These are phyloP conservation scores for Syncephalis fuscata DNA, from an alignment of 371 early-diverging fungal genomes.

Conservation along the genomic window DNA sequence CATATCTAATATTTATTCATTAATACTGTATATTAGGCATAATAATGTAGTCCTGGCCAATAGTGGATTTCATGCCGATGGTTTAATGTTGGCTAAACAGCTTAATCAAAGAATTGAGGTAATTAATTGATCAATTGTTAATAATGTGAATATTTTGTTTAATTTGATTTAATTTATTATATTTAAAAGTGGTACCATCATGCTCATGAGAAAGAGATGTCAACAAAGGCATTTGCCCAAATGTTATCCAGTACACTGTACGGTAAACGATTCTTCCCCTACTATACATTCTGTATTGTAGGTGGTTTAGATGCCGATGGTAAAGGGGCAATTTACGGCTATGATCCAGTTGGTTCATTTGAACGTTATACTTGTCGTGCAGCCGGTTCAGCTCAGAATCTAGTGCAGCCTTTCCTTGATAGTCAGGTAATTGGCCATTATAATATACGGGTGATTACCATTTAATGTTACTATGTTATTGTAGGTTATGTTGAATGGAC, in stretches of 20 bases:
- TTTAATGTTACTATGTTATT: not conserved
- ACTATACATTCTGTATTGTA: slow-evolving; percentile 84
- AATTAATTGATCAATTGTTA: slow-evolving; percentile 4
- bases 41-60: slow-evolving; percentile 76
- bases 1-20: not conserved
- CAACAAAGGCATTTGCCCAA: slow-evolving; percentile 79
- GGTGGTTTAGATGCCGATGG: slow-evolving; percentile 88
- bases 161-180: not conserved
- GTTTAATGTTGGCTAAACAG: slow-evolving; percentile 66
- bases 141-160: not conserved
- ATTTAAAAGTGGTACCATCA: slow-evolving; percentile 68
- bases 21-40: slow-evolving; percentile 20
- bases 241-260: slow-evolving; percentile 91
- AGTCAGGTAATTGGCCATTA: slow-evolving; percentile 52
- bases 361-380: slow-evolving; percentile 68
- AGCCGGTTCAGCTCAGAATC: slow-evolving; percentile 77
- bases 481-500: slow-evolving; percentile 19
- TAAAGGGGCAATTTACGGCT: slow-evolving; percentile 80
- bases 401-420: slow-evolving; percentile 98
- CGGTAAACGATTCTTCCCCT: slow-evolving; percentile 95
- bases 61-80: slow-evolving; percentile 94
- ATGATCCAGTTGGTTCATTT: slow-evolving; percentile 95
- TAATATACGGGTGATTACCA: not conserved
- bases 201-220: slow-evolving; percentile 83
- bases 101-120: slow-evolving; percentile 83